A percentile compares a stretch with the other conserved stretches of the same genome.
These are phyloP conservation scores for Kingdonia uniflora DNA, from an alignment of 164 flowering plant genomes.

Conservation along the genomic window DNA sequence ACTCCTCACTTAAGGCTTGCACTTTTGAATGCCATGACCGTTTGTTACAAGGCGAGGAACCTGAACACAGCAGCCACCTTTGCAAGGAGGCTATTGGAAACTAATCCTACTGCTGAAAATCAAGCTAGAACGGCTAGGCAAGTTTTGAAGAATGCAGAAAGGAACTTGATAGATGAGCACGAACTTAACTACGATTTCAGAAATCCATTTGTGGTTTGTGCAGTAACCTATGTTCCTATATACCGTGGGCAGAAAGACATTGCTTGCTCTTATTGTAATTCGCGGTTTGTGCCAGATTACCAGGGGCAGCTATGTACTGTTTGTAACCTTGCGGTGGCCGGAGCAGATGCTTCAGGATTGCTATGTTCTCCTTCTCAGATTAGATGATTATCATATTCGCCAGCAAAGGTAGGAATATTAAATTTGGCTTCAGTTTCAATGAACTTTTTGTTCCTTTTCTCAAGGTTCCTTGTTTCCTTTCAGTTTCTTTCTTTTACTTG, in stretches of 20 bases:
- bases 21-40: constrained; percentile 31
- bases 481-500: not conserved
- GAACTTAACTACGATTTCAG: constrained; percentile 45
- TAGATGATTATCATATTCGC: constrained; percentile 17
- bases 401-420: constrained; percentile 7
- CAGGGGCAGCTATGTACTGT: constrained; percentile 37
- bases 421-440: constrained; percentile 1
- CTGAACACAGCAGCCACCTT: constrained; percentile 30
- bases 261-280: constrained; percentile 31
- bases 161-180: constrained; percentile 28
- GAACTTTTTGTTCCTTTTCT: not conserved
- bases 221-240: constrained; percentile 38
- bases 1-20: constrained; percentile 35
- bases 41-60: constrained; percentile 33
- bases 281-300: constrained; percentile 31
- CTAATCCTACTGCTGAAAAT: constrained; percentile 27
- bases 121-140: constrained; percentile 31
- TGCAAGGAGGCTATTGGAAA: constrained; percentile 35
- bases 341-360: constrained; percentile 43
- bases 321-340: constrained; percentile 36
- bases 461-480: constrained; percentile 1
- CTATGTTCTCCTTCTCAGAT: constrained; percentile 37
- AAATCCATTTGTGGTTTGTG: constrained; percentile 45
- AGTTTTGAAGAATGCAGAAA: constrained; percentile 32
- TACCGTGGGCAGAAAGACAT: constrained; percentile 44